These are phyloP conservation scores for Leccinellum luteum DNA, from an alignment of 768 basidiomycete genomes.

Conservation along the genomic window DNA sequence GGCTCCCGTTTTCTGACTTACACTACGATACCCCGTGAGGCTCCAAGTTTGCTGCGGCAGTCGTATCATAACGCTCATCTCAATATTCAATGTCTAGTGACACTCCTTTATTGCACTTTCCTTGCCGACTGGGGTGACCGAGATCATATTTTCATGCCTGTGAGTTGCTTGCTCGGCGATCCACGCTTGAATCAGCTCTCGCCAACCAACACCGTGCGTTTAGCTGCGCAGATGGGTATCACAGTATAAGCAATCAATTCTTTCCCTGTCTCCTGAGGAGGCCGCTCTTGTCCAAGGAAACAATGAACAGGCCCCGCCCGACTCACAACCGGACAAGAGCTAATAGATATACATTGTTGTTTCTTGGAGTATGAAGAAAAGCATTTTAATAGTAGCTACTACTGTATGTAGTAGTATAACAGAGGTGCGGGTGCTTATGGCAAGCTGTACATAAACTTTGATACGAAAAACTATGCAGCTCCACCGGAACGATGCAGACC, in stretches of 20 bases:
- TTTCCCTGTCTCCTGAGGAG: constrained; percentile 60
- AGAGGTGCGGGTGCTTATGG: neutral
- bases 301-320: neutral
- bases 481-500: constrained; percentile 59
- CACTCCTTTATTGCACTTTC: constrained; percentile 57
- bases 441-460: constrained; percentile 50
- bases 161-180: constrained; percentile 33
- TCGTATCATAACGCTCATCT: neutral
- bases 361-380: neutral
- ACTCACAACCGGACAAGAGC: constrained; percentile 2
- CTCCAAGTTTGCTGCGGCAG: neutral
- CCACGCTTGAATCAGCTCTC: neutral
- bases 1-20: constrained; percentile 50
- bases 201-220: neutral
- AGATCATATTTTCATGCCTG: constrained; percentile 70
- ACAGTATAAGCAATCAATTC: constrained; percentile 47
- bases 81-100: constrained; percentile 35
- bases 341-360: neutral
- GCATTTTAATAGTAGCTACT: constrained; percentile 1
- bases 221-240: constrained; percentile 61
- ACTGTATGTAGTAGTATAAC: neutral
- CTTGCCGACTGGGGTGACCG: constrained; percentile 66
- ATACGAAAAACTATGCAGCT: constrained; percentile 72
- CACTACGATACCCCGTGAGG: constrained; percentile 54
- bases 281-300: constrained; percentile 22